Conservation (phyloP, 208 protist species). For the Acanthamoeba triangularis region DNA sequence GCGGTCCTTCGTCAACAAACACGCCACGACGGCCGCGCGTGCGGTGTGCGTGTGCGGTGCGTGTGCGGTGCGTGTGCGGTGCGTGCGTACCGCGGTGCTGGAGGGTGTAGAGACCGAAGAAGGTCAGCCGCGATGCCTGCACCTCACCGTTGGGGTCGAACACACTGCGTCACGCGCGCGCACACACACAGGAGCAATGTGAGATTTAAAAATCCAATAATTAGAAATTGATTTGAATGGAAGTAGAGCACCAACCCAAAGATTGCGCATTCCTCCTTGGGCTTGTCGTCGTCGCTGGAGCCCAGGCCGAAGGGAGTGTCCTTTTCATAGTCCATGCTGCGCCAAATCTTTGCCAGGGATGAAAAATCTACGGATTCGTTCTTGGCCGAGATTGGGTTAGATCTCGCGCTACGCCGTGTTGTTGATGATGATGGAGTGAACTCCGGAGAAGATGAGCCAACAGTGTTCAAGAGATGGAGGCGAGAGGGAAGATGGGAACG, state of each 20-base stretch:
- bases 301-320: constrained; percentile 30
- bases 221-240: neutral
- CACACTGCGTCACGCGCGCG: constrained; percentile 34
- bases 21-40: no score
- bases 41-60: neutral
- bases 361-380: neutral
- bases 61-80: neutral
- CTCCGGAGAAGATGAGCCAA: neutral
- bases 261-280: constrained; percentile 83
- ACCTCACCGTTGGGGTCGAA: constrained; percentile 81
- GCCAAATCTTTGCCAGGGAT: neutral
- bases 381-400: no score
- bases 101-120: constrained; percentile 84
- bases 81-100: constrained; percentile 80
- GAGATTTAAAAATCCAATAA: neutral
- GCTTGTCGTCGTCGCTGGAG: constrained; percentile 69
- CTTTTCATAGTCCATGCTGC: neutral
- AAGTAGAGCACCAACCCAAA: constrained; percentile 48
- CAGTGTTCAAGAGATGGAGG: neutral
- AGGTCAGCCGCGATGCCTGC: constrained; percentile 74
- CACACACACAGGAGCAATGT: neutral
- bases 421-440: no score
- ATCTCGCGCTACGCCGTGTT: no score
- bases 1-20: neutral
- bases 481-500: neutral